Evolutionary conservation across 192 early-diverging fungal genomes (phyloP).

Genomic region (Umbelopsis isabellina): DNA sequence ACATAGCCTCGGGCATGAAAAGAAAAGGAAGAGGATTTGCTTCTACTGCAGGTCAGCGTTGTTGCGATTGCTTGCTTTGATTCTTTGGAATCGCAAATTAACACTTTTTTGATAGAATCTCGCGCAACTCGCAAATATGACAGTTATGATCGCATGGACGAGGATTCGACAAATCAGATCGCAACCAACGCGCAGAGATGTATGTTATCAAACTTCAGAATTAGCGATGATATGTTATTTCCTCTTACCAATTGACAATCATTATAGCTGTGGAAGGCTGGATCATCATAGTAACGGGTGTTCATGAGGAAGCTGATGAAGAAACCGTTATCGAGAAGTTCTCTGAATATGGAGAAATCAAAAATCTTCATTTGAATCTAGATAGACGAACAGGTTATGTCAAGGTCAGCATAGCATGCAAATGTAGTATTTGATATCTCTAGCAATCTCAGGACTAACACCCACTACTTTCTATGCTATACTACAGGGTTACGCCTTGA

Average conservation of each 20-base stretch:
- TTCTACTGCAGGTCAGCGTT: not conserved
- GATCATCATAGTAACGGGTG: constrained; percentile 90
- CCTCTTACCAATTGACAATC: not conserved
- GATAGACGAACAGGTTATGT: constrained; percentile 95
- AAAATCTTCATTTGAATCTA: constrained; percentile 90
- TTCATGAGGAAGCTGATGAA: constrained; percentile 95
- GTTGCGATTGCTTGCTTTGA: not conserved
- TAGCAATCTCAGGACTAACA: not conserved
- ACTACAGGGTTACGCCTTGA: constrained; percentile 87
- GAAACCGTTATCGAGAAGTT: constrained; percentile 89
- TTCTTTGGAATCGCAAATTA: not conserved
- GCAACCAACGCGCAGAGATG: constrained; percentile 13
- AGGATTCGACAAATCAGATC: not conserved
- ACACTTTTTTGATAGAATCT: not conserved
- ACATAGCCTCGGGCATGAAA: not conserved
- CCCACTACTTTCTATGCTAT: not conserved
- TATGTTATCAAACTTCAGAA: not conserved
- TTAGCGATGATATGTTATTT: no score
- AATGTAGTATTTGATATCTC: not conserved
- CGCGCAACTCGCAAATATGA: constrained; percentile 12
- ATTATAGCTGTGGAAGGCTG: constrained; percentile 85
- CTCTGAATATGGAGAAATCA: constrained; percentile 88
- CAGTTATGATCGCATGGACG: constrained; percentile 19
- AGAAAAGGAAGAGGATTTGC: constrained; percentile 21
- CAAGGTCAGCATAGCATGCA: constrained; percentile 65